phyloP scores from a whole-genome alignment of 1,284 basidiomycete genomes.

The Lignosus rhinocerotis region DNA sequence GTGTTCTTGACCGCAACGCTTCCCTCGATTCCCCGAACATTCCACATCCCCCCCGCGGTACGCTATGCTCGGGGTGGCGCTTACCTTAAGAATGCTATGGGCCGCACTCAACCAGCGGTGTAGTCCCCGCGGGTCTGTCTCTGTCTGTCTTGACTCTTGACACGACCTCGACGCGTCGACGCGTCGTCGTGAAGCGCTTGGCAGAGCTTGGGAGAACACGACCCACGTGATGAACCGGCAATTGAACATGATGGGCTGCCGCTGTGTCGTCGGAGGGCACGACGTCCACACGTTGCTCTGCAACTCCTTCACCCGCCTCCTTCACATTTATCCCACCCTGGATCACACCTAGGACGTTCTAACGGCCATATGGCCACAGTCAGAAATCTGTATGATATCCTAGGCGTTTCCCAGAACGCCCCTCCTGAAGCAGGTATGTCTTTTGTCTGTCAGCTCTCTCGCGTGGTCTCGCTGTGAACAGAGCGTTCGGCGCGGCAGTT shows the following conservation, averaged over 20 bases:
- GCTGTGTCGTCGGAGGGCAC: background rate
- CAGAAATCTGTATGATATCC: constrained; percentile 33
- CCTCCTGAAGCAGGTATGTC: constrained; percentile 34
- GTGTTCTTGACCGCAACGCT: background rate
- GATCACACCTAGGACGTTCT: constrained; percentile 11
- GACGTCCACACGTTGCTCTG: constrained; percentile 15
- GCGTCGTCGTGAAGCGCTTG: background rate
- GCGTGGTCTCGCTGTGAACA: background rate
- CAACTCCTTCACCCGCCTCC: constrained; percentile 13
- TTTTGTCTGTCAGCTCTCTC: background rate
- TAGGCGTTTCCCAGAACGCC: constrained; percentile 33
- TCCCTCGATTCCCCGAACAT: background rate
- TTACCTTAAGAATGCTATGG: background rate
- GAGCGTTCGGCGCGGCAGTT: constrained; percentile 38
- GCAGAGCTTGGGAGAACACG: constrained; percentile 12
- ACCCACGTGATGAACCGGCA: constrained; percentile 21
- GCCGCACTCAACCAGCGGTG: too few relatives aligned
- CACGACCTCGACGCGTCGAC: background rate
- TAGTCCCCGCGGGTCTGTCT: too few relatives aligned
- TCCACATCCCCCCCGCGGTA: background rate
- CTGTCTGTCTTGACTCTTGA: too few relatives aligned
- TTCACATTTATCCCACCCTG: constrained; percentile 21
- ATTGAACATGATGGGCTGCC: constrained; percentile 19
- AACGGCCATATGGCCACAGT: constrained; percentile 31
- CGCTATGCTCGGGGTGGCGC: background rate